phyloP scores from a whole-genome alignment of 2,329 filamentous ascomycete species.

The Diplodia corticola region DNA sequence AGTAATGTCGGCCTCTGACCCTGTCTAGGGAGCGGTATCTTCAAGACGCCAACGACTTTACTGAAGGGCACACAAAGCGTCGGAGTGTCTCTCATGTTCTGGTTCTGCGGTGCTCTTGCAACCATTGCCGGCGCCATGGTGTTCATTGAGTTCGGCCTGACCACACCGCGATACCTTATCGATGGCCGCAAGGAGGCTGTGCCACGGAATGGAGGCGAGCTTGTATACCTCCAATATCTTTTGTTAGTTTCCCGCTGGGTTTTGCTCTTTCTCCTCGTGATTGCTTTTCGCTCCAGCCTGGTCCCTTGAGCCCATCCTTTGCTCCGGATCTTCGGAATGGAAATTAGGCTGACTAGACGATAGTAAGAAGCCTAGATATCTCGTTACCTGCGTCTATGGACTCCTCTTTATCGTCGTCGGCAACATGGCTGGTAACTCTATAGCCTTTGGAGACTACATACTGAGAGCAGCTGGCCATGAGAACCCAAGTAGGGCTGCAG shows the following conservation, averaged over 20 bases:
- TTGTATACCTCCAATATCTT: conserved; percentile 47
- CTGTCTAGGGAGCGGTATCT: conserved; percentile 24
- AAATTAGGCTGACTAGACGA: background rate
- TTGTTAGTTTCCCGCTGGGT: conserved; percentile 27
- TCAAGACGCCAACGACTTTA: conserved; percentile 27
- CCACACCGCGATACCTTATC: conserved; percentile 27
- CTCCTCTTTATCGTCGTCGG: conserved; percentile 50
- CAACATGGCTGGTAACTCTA: conserved; percentile 52
- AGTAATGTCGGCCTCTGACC: background rate
- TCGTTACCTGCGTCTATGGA: conserved; percentile 50
- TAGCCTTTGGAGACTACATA: conserved; percentile 48
- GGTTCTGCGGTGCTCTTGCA: conserved; percentile 26
- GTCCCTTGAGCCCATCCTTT: too few relatives aligned
- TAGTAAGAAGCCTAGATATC: conserved; percentile 31
- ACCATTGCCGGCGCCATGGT: conserved; percentile 26
- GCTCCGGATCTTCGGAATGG: background rate
- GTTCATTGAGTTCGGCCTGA: conserved; percentile 30
- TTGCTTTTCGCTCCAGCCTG: background rate
- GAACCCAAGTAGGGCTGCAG: conserved; percentile 32
- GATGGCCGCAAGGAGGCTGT: conserved; percentile 27
- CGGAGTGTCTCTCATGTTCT: conserved; percentile 28
- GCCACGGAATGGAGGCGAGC: conserved; percentile 29
- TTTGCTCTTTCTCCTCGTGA: background rate
- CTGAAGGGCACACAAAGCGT: conserved; percentile 28
- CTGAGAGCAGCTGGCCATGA: conserved; percentile 37